These are phyloP conservation scores for Lachancea cidri DNA, from an alignment of 805 yeast species.

Conservation along the genomic window DNA sequence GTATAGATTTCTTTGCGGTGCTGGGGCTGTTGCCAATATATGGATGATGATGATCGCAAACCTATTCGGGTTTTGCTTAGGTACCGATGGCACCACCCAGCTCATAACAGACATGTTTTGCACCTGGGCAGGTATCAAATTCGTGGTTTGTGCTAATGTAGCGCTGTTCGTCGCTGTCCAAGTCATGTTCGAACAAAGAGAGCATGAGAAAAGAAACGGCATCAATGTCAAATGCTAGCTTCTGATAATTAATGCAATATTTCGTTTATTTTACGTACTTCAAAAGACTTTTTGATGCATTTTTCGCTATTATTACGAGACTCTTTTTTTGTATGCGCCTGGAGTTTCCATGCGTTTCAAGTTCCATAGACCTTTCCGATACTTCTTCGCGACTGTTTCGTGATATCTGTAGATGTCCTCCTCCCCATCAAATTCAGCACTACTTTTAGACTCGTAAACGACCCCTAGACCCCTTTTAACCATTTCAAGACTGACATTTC, in stretches of 20 bases:
- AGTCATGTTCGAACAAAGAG: slow-evolving; percentile 91
- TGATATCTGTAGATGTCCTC: slow-evolving; percentile 54
- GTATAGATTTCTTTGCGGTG: slow-evolving; percentile 78
- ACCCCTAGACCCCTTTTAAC: slow-evolving; percentile 75
- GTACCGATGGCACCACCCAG: slow-evolving; percentile 72
- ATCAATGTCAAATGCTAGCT: slow-evolving; percentile 67
- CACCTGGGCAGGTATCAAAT: slow-evolving; percentile 61
- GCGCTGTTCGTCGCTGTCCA: slow-evolving; percentile 81
- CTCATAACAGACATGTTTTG: slow-evolving; percentile 66
- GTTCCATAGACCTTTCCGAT: slow-evolving; percentile 66
- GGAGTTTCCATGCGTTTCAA: slow-evolving; percentile 59
- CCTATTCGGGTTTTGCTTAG: slow-evolving; percentile 89
- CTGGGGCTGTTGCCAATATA: slow-evolving; percentile 83
- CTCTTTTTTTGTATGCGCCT: slow-evolving; percentile 62
- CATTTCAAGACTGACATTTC: slow-evolving; percentile 87
- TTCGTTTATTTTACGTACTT: background rate
- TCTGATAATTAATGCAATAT: background rate
- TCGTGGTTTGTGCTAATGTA: slow-evolving; percentile 54
- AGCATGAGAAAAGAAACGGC: slow-evolving; percentile 78
- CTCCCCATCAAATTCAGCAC: slow-evolving; percentile 82
- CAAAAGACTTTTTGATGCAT: background rate
- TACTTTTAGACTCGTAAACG: slow-evolving; percentile 76
- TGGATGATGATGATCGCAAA: slow-evolving; percentile 99
- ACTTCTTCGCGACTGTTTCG: slow-evolving; percentile 55
- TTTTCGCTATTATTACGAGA: slow-evolving; percentile 14